Percentiles rank a stretch among this genome's conserved stretches.
phyloP scores from a whole-genome alignment of 2,329 filamentous ascomycete genomes.

The Fusarium acutatum region DNA sequence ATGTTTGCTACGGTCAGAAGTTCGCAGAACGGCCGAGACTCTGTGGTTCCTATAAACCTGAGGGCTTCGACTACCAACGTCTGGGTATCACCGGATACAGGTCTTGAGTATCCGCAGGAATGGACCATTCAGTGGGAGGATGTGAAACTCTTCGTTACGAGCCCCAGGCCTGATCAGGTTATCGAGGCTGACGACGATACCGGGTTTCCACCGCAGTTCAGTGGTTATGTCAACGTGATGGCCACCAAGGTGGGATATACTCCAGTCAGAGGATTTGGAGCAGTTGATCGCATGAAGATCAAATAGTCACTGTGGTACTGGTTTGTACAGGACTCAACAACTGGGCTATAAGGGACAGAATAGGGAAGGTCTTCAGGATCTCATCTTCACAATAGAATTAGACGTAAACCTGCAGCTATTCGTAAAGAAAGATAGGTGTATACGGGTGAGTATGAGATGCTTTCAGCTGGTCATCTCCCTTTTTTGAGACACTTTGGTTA shows the following conservation, averaged over 20 bases:
- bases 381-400: fast-evolving
- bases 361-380: fast-evolving
- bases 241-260: background rate
- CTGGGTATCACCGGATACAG: background rate
- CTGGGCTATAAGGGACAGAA: background rate
- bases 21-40: background rate
- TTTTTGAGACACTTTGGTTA: background rate
- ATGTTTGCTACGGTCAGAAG: background rate
- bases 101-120: background rate
- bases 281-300: background rate
- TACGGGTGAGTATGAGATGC: fast-evolving
- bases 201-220: background rate
- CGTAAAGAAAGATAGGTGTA: fast-evolving
- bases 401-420: fast-evolving
- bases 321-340: background rate
- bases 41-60: background rate
- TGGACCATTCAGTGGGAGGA: background rate
- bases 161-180: background rate
- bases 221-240: background rate
- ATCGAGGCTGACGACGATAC: background rate
- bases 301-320: background rate
- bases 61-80: background rate
- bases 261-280: background rate
- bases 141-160: background rate
- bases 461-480: fast-evolving